Evolutionary conservation across 768 basidiomycete genomes (phyloP).

Genomic region (Kwoniella sp.): DNA sequence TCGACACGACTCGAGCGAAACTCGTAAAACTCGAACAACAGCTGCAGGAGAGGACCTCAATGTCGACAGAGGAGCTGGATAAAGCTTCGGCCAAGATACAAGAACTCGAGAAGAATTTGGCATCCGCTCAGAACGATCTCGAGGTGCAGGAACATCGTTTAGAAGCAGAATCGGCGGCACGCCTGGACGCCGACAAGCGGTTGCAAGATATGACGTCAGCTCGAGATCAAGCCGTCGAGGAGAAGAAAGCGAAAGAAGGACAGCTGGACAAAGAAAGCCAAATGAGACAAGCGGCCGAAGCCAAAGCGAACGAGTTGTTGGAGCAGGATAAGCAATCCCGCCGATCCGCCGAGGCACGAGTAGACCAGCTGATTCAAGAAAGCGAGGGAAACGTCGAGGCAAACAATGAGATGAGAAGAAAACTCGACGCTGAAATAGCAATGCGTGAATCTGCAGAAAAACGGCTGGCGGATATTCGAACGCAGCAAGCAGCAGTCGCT

Average conservation of each 20-base stretch:
- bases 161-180: conserved; percentile 4
- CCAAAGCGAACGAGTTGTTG: not conserved
- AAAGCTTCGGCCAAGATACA: not conserved
- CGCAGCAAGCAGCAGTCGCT: not conserved
- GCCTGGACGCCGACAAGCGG: conserved; percentile 13
- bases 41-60: not conserved
- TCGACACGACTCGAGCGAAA: not conserved
- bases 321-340: conserved; percentile 10
- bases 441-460: not conserved
- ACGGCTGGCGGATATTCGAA: not conserved
- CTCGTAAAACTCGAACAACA: not conserved
- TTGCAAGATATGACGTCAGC: not conserved
- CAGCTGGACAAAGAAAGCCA: not conserved
- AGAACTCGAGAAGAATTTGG: not conserved
- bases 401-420: conserved; percentile 2
- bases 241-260: not conserved
- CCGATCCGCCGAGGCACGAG: not conserved
- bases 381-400: conserved; percentile 9
- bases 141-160: conserved; percentile 13
- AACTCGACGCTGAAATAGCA: conserved; percentile 3
- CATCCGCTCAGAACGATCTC: conserved; percentile 11
- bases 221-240: conserved; percentile 14
- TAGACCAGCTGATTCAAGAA: not conserved
- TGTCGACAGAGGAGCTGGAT: not conserved
- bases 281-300: not conserved